Evolutionary conservation across 2,329 filamentous ascomycete genomes (phyloP).

Genomic region (Amauroascus verrucosus): DNA sequence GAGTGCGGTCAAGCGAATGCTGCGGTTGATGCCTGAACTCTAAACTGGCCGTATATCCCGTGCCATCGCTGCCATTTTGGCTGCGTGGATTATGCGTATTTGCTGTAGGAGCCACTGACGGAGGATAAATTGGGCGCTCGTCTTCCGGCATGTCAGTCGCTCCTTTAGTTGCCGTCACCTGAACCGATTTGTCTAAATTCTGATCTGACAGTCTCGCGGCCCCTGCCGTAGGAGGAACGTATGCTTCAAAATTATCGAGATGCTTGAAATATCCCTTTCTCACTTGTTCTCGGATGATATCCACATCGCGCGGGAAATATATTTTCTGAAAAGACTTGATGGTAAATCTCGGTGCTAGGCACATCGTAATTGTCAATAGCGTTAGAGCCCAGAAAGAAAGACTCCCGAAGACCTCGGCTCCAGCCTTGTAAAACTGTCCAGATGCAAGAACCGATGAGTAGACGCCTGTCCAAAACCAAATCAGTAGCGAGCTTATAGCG

Average conservation of each 20-base stretch:
- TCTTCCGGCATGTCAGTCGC: constrained; percentile 71
- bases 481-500: constrained; percentile 67
- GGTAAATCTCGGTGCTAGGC: constrained; percentile 75
- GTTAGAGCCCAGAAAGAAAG: constrained; percentile 81
- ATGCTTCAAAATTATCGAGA: constrained; percentile 48
- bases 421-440: constrained; percentile 65
- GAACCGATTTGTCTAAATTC: constrained; percentile 39
- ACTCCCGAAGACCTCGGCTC: constrained; percentile 65
- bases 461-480: constrained; percentile 93
- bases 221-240: constrained; percentile 37
- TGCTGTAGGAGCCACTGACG: constrained; percentile 67
- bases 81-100: constrained; percentile 71
- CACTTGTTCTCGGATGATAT: constrained; percentile 91
- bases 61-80: constrained; percentile 88
- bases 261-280: constrained; percentile 71
- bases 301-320: constrained; percentile 83
- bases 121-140: constrained; percentile 82
- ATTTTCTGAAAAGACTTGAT: constrained; percentile 87
- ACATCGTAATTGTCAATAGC: constrained; percentile 67
- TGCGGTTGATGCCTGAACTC: constrained; percentile 42
- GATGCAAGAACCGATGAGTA: constrained; percentile 56
- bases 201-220: constrained; percentile 33
- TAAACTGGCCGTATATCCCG: constrained; percentile 61
- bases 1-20: constrained; percentile 50
- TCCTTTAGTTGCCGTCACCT: constrained; percentile 45